phyloP scores from a whole-genome alignment of 148 eudicot genomes.

The Amaranthus palmeri region DNA sequence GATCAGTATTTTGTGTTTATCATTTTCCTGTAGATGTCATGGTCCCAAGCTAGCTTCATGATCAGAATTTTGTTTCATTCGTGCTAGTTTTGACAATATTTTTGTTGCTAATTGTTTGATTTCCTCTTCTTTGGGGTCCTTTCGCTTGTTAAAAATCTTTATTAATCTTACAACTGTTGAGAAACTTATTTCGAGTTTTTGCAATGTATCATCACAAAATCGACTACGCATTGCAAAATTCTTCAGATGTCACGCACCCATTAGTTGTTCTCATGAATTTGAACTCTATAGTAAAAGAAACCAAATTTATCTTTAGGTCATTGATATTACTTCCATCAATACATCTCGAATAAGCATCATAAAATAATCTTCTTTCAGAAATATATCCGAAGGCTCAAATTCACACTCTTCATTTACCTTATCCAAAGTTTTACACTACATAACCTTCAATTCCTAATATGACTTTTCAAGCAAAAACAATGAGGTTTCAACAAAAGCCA shows the following conservation, averaged over 20 bases:
- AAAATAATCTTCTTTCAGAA: slow-evolving; percentile 71
- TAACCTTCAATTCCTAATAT: slow-evolving; percentile 74
- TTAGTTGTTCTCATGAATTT: slow-evolving; percentile 68
- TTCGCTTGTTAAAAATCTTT: too few relatives aligned
- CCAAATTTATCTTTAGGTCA: slow-evolving; percentile 92
- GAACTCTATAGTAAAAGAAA: slow-evolving; percentile 79
- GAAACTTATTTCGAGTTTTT: background rate
- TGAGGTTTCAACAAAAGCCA: slow-evolving; percentile 80
- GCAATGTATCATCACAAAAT: too few relatives aligned
- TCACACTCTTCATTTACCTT: slow-evolving; percentile 59
- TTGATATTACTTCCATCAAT: slow-evolving; percentile 79
- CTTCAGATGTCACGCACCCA: slow-evolving; percentile 60
- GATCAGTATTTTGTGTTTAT: slow-evolving; percentile 75
- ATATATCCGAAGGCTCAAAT: slow-evolving; percentile 54
- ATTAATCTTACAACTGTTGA: too few relatives aligned
- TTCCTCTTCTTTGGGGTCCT: background rate
- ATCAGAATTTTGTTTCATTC: slow-evolving; percentile 70
- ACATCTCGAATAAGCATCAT: slow-evolving; percentile 83
- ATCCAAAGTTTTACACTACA: slow-evolving; percentile 43
- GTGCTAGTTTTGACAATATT: slow-evolving; percentile 51
- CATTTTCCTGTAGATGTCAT: slow-evolving; percentile 77
- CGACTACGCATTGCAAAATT: slow-evolving; percentile 22
- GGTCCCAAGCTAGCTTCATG: slow-evolving; percentile 87
- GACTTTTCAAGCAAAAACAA: slow-evolving; percentile 75
- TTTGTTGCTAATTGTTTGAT: slow-evolving; percentile 61